Evolutionary conservation across 345 rosid species (phyloP), one percentile per base, ranked within the genome.

Genomic region (Citrus sp.): DNA sequence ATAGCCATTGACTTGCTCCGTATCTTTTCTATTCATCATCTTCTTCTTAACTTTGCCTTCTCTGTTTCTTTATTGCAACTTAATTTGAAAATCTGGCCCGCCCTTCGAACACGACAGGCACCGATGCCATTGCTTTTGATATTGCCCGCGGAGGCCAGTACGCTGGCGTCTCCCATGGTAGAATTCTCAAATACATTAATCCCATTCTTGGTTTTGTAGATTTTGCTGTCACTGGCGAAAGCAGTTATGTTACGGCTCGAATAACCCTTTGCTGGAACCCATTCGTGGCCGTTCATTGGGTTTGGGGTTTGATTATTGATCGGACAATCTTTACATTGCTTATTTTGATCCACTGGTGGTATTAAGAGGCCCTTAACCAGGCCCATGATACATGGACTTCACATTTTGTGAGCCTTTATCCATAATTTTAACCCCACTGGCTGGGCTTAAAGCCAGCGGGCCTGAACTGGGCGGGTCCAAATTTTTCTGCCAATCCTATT

Each of bases 141-240:
- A 6, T 49, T 24, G 22, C 35, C 5, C 37, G 73, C 3, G 73
- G 30, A 69, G 85, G 83, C n/a, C 81, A 84, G 68, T 87, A 82
- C 79, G 84, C 87, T 22, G 87, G 90, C 13, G 80, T 85, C 78
- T 75, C 83, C 7, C 88, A 86, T 70, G 92, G 88, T 46, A 82
- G 86, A 69, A 82, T 82, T 80, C 83, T 87, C 68, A 83, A 78
- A 46, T 87, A 77, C 79, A 60, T 72, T 37, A 81, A 81, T 9
- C 82, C 84, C 25, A 10, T 28, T 5, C 76, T 67, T 49, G 84
- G 87, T 30, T 88, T 83, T 37, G 62, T 9, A 24, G 81, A 78
- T 61, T 88, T 84, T 62, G 86, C 85, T 35, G 62, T 72, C 28
- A 35, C 61, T 64, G 83, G 79, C 73, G 71, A 46, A 77, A 51